Conservation (phyloP, 1,284 basidiomycete genomes). For the Sparassis latifolia region DNA sequence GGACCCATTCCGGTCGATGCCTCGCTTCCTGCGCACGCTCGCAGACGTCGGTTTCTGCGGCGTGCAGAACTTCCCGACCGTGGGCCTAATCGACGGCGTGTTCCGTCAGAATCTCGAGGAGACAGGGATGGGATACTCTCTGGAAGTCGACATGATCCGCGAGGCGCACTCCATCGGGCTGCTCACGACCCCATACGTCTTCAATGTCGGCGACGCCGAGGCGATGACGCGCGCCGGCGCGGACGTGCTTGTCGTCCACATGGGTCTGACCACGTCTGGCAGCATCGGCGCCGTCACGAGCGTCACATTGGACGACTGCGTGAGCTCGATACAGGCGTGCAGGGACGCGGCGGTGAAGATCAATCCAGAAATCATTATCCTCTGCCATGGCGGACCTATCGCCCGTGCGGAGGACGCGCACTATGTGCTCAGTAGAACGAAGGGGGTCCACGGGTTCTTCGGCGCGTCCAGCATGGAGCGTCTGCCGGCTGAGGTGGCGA, state of each 20-base stretch:
- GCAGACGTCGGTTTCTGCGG: slow-evolving; percentile 18
- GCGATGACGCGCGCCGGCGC: slow-evolving; percentile 18
- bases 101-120: slow-evolving; percentile 21
- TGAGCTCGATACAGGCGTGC: slow-evolving; percentile 16
- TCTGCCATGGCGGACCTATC: slow-evolving; percentile 19
- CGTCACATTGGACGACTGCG: slow-evolving; percentile 18
- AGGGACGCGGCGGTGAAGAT: slow-evolving; percentile 16
- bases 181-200: slow-evolving; percentile 19
- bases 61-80: slow-evolving; percentile 22
- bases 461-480: slow-evolving; percentile 22
- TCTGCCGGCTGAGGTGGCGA: slow-evolving; percentile 16
- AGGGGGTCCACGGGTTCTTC: slow-evolving; percentile 19
- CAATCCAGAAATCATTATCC: slow-evolving; percentile 15
- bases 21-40: slow-evolving; percentile 17
- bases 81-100: slow-evolving; percentile 18
- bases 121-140: slow-evolving; percentile 19
- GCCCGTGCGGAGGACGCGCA: slow-evolving; percentile 15
- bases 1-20: slow-evolving; percentile 19
- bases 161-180: slow-evolving; percentile 17
- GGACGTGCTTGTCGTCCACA: slow-evolving; percentile 20
- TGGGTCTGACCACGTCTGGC: slow-evolving; percentile 20
- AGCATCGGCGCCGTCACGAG: slow-evolving; percentile 18
- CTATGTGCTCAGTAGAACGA: slow-evolving; percentile 15
- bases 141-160: slow-evolving; percentile 19
- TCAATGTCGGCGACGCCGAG: slow-evolving; percentile 14